Percentiles rank a stretch among this genome's conserved stretches.
These are phyloP conservation scores for Manihot esculenta DNA, from an alignment of 441 rosid species.

Conservation along the genomic window DNA sequence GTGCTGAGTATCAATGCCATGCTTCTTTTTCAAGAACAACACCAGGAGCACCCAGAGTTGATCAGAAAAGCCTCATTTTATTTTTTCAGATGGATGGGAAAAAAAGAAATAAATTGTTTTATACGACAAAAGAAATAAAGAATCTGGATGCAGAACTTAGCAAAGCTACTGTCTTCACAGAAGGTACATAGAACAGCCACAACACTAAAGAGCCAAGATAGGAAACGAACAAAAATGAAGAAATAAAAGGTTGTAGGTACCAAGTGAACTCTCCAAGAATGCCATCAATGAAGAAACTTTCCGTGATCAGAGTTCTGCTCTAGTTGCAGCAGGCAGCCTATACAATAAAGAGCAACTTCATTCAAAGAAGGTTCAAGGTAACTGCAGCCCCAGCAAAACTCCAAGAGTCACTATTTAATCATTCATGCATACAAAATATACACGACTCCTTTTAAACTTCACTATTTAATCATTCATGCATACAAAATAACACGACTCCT, in stretches of 20 bases:
- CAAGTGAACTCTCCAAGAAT: not conserved
- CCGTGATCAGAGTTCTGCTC: not conserved
- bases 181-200: not conserved
- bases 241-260: not conserved
- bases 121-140: not conserved
- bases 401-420: too few relatives aligned
- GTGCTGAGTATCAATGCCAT: too few relatives aligned
- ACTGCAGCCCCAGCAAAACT: too few relatives aligned
- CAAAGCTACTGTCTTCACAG: too few relatives aligned
- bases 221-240: not conserved
- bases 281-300: not conserved
- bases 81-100: too few relatives aligned
- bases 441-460: too few relatives aligned
- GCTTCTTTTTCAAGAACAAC: not conserved
- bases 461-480: too few relatives aligned
- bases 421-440: too few relatives aligned
- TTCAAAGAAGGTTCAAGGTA: too few relatives aligned
- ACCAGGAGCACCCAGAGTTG: not conserved
- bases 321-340: not conserved
- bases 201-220: not conserved
- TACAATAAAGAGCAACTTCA: not conserved
- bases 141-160: too few relatives aligned
- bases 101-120: too few relatives aligned
- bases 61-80: not conserved
- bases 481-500: too few relatives aligned